Evolutionary conservation across 129 eudicot species (phyloP).

Genomic region (Centella asiatica): DNA sequence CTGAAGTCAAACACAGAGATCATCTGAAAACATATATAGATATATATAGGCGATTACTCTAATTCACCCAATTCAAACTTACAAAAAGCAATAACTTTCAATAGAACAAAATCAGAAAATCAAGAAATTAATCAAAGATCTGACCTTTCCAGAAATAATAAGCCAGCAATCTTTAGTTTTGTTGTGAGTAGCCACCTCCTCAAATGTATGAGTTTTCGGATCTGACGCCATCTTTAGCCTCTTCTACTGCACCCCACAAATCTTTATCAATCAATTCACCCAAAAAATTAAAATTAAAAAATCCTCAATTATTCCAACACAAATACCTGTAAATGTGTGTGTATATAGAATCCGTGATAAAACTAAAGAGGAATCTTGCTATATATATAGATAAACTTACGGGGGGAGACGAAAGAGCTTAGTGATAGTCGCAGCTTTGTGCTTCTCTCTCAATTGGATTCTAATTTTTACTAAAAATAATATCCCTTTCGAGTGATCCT

Average conservation of each 20-base stretch:
- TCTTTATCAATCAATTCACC: neutral
- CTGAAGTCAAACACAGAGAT: neutral
- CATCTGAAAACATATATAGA: neutral
- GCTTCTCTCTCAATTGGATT: too few species aligned
- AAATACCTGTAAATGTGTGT: too few species aligned
- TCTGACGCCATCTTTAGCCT: conserved; percentile 60
- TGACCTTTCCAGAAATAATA: conserved; percentile 75
- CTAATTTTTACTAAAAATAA: too few species aligned
- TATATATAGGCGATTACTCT: too few species aligned
- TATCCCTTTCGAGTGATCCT: too few species aligned
- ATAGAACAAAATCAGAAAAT: neutral
- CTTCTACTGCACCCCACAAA: neutral
- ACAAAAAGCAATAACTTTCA: neutral
- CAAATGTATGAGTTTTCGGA: conserved; percentile 46
- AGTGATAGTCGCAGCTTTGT: too few species aligned
- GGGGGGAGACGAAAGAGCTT: too few species aligned
- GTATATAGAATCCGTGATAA: neutral
- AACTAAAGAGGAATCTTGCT: too few species aligned
- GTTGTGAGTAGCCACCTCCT: conserved; percentile 73
- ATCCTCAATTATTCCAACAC: neutral
- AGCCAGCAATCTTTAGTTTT: conserved; percentile 80
- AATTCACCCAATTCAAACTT: neutral
- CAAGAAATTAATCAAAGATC: conserved; percentile 14
- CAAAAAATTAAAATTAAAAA: neutral
- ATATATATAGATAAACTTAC: too few species aligned